Evolutionary conservation across 177 flowering plant species (phyloP), one percentile per base, ranked within the genome.

Genomic region (Vitis hybrid): DNA sequence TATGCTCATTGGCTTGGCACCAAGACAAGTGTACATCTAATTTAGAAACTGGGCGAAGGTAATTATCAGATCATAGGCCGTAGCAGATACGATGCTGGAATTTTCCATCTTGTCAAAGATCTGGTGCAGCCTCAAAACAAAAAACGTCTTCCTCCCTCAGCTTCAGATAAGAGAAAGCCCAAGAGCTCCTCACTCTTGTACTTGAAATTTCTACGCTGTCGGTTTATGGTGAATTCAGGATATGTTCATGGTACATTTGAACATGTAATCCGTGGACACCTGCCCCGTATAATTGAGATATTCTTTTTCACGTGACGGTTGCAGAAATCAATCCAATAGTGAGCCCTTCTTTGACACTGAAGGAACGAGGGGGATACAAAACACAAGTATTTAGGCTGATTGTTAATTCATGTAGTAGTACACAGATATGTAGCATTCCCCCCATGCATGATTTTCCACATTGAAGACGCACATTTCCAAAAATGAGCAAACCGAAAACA

Each of bases 381-480:
- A 17, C 2, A 4, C 69, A 66, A 61, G 69, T 66, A 17, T 13
- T 14, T 54, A n/a, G 6, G n/a, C 57, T 9, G 18, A 18, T 8
- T 35, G 15, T 10, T 32, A n/a, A 3, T 3, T 4, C 3, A 57
- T 14, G 58, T 24, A 20, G 21, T 20, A 20, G 21, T 20, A 20
- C 21, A 20, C 21, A 20, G 21, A 56, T 27, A 66, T 15, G 15
- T 17, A 9, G 15, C 64, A n/a, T 68, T 68, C 64, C 50, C 50
- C 56, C 55, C 57, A 50, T 68, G 71, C 71, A 68, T 68, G 57
- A 68, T 68, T 49, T 48, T 49, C 58, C 32, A 11, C 61, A 10
- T 56, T 67, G 70, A 67, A 56, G 70, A 17, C 18, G 61, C 15
- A 56, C 32, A 14, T 59, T 14, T 49, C 63, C 63, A 13, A 14